Conservation (phyloP, 2,329 filamentous ascomycete genomes). For the Hirsutella thompsonii region DNA sequence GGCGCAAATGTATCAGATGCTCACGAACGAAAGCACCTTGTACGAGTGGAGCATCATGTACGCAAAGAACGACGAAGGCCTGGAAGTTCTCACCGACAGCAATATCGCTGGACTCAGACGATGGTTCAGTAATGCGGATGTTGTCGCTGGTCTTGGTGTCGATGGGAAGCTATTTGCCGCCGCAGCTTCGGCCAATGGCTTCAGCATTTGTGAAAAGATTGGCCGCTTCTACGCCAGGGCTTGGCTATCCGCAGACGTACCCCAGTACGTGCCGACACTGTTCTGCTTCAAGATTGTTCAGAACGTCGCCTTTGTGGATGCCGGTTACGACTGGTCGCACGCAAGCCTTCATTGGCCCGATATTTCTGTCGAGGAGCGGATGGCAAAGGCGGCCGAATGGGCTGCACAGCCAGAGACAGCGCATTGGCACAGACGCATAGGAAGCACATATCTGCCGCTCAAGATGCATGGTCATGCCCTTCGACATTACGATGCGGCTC, state of each 20-base stretch:
- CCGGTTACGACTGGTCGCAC: conserved; percentile 23
- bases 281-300: conserved; percentile 31
- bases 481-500: conserved; percentile 20
- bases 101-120: conserved; percentile 22
- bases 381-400: conserved; percentile 23
- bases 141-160: conserved; percentile 14
- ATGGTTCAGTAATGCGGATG: conserved; percentile 22
- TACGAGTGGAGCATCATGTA: conserved; percentile 27
- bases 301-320: conserved; percentile 24
- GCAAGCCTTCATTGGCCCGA: conserved; percentile 23
- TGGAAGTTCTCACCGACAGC: conserved; percentile 25
- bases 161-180: conserved; percentile 19
- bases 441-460: conserved; percentile 26
- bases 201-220: conserved; percentile 22
- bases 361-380: conserved; percentile 18
- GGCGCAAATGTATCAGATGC: conserved; percentile 20
- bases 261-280: conserved; percentile 23
- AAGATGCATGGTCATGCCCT: conserved; percentile 21
- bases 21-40: conserved; percentile 22
- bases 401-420: conserved; percentile 19
- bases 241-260: conserved; percentile 22
- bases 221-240: conserved; percentile 24
- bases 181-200: conserved; percentile 11
- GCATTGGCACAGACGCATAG: conserved; percentile 24
- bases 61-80: conserved; percentile 25